These are phyloP conservation scores for Kwoniella newhampshirensis DNA, from an alignment of 768 basidiomycete genomes.

Conservation along the genomic window DNA sequence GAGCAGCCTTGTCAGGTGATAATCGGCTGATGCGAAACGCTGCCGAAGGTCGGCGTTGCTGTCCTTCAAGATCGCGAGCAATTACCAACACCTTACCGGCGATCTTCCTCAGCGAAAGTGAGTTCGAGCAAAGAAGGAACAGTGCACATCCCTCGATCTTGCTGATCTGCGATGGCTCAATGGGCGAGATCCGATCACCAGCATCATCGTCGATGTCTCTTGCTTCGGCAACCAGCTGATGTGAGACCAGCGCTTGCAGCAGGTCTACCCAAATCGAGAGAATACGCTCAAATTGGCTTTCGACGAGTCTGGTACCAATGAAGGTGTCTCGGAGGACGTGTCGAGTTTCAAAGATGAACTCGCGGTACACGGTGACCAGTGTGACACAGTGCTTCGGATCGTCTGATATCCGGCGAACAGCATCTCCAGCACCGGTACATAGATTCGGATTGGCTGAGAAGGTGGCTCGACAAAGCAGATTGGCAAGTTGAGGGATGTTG, in stretches of 20 bases:
- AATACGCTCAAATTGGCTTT: slow-evolving; percentile 67
- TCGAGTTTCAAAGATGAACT: slow-evolving; percentile 71
- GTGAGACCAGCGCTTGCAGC: slow-evolving; percentile 67
- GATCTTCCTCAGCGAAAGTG: slow-evolving; percentile 58
- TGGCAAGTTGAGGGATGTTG: slow-evolving; percentile 64
- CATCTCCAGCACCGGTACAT: slow-evolving; percentile 65
- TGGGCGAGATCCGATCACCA: slow-evolving; percentile 3
- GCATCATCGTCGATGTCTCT: slow-evolving; percentile 18
- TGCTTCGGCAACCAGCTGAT: slow-evolving; percentile 55
- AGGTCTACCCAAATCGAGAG: slow-evolving; percentile 72
- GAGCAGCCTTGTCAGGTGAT: slow-evolving; percentile 22
- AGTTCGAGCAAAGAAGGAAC: slow-evolving; percentile 64
- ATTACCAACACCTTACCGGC: slow-evolving; percentile 68
- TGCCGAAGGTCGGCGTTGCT: slow-evolving; percentile 33
- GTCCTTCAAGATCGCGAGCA: slow-evolving; percentile 36
- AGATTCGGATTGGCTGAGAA: slow-evolving; percentile 78
- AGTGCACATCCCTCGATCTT: slow-evolving; percentile 70
- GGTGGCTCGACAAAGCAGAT: slow-evolving; percentile 77
- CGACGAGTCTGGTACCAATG: slow-evolving; percentile 61
- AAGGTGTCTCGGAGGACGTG: slow-evolving; percentile 62
- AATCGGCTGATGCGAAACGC: slow-evolving; percentile 39
- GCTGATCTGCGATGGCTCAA: slow-evolving; percentile 26
- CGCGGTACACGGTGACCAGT: slow-evolving; percentile 66
- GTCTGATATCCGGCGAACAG: slow-evolving; percentile 71
- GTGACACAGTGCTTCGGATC: slow-evolving; percentile 61